Evolutionary conservation across 108 stramenopile genomes (phyloP), one percentile per base, ranked within the genome.

Genomic region (Cyclotella baltica): DNA sequence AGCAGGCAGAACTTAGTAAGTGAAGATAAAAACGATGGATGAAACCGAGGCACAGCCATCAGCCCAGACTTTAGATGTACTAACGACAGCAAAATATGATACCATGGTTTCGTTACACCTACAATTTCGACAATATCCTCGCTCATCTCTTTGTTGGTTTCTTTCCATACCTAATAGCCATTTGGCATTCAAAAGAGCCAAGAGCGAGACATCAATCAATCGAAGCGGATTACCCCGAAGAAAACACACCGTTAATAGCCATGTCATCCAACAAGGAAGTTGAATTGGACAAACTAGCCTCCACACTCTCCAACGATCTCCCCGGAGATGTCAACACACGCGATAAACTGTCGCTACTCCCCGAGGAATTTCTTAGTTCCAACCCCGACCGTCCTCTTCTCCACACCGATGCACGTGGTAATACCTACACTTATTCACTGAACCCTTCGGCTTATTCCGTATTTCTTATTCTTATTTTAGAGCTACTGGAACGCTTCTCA

Each of bases 401-500:
- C 20, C 62, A 78, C 62, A 56, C 53, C 22, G 77, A 78, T 43
- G 77, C 70, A 0, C 1, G 58, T 31, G 77, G 77, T n/a, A 78
- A 72, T 43, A 33, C 0, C 22, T 78, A 78, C 77, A 71, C 77
- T 56, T 73, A 86, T 36, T 19, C 78, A 0, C 85, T 81, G n/a
- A 67, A 56, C 23, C 85, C 85, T 9, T 34, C 80, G n/a, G 50
- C 16, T 36, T 82, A 76, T 47, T 78, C 80, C 3, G 85, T 86
- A 10, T 77, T 73, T 35, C 55, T 81, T 15, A 86, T 86, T 16
- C 77, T 86, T 38, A 28, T 86, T 19, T 35, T 86, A 15, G 85
- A 86, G 58, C 20, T 76, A 28, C 53, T 86, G 57, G 85, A 86
- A 63, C 67, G 85, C 10, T 79, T 86, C 56, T 69, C 66, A 9